Conservation (phyloP, 306 rosid genomes). For the barrel medic (Medicago truncatula) region MtrunA17r5.0-ANR NC_053045.1:54081501-54082000, state of each 20-base stretch:
- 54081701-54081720: conserved; percentile 73
- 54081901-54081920: conserved; percentile 80
- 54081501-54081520: conserved; percentile 60
- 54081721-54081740: conserved; percentile 66
- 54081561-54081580: conserved; percentile 76
- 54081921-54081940: conserved; percentile 93
- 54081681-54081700: conserved; percentile 96
- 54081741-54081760: conserved; percentile 84
- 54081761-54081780: conserved; percentile 84
- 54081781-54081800: conserved; percentile 86
- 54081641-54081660: conserved; percentile 87
- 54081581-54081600: conserved; percentile 90
- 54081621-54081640: conserved; percentile 99
- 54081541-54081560: conserved; percentile 69
- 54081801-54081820: conserved; percentile 48
- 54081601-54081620: conserved; percentile 95
- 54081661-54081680: conserved; percentile 82
- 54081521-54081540: conserved; percentile 46
- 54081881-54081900: conserved; percentile 97
- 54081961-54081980: conserved; percentile 96
- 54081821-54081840: conserved; percentile 46
- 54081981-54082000: conserved; percentile 97
- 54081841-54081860: conserved; percentile 38
- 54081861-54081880: conserved; percentile 60
- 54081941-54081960: conserved; percentile 98